Percentiles rank a stretch among this genome's conserved stretches.
phyloP scores from a whole-genome alignment of 208 protist genomes.

The Crithidia fasciculata region DNA sequence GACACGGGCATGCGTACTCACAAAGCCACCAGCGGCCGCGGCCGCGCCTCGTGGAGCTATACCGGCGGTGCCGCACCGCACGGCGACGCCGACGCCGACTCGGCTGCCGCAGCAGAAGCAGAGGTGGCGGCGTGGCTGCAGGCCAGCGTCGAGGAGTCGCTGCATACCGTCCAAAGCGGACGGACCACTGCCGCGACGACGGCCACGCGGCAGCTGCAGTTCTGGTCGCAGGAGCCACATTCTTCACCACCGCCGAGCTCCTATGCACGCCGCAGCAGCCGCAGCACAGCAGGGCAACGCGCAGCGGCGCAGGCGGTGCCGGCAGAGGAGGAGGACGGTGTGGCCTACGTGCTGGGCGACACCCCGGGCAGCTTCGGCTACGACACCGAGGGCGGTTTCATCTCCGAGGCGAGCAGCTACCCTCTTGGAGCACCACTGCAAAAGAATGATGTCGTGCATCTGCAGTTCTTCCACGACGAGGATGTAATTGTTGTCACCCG shows the following conservation, averaged over 20 bases:
- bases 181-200: not conserved
- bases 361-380: constrained; percentile 39
- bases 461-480: constrained; percentile 33
- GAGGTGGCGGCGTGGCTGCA: constrained; percentile 30
- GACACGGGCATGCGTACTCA: not conserved
- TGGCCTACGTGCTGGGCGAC: constrained; percentile 34
- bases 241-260: not conserved
- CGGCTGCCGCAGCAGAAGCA: constrained; percentile 16
- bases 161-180: not conserved
- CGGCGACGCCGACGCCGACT: constrained; percentile 13
- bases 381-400: constrained; percentile 18
- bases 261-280: constrained; percentile 9
- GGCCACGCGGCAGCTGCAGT: not conserved
- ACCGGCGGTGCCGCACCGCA: not conserved
- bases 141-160: constrained; percentile 20
- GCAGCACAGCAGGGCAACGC: too few relatives aligned
- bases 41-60: constrained; percentile 15
- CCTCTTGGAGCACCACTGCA: constrained; percentile 15
- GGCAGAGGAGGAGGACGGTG: not conserved
- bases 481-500: constrained; percentile 31
- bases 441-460: constrained; percentile 20
- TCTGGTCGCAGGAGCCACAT: constrained; percentile 2
- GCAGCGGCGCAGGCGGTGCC: not conserved
- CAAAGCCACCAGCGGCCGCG: not conserved
- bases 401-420: constrained; percentile 22